phyloP scores from a whole-genome alignment of 371 early-diverging fungal genomes.

The Mortierella sp. region DNA sequence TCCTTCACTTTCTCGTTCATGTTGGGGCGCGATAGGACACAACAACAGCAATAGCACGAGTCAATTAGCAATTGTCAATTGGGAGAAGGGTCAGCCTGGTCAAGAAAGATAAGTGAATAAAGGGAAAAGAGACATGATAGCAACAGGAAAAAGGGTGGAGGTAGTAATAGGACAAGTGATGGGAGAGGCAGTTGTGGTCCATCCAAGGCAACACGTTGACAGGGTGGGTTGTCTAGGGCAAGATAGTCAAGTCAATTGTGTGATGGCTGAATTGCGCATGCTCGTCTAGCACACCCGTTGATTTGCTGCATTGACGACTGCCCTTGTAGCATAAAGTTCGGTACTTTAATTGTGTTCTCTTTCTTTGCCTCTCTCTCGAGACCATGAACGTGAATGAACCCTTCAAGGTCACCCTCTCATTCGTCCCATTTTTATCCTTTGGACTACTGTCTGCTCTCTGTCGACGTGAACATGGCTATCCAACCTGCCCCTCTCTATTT shows the following conservation, averaged over 20 bases:
- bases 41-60: background rate
- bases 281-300: background rate
- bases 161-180: background rate
- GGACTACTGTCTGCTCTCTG: background rate
- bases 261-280: background rate
- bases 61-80: background rate
- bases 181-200: background rate
- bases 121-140: background rate
- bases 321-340: conserved; percentile 3
- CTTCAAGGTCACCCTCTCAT: background rate
- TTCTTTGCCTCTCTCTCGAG: background rate
- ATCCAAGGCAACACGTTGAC: conserved; percentile 1
- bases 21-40: background rate
- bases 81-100: background rate
- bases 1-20: background rate
- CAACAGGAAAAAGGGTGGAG: background rate
- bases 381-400: background rate
- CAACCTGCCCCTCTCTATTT: background rate
- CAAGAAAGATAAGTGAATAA: background rate
- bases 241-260: background rate
- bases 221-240: background rate
- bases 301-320: background rate
- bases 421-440: background rate
- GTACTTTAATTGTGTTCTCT: background rate
- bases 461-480: background rate